Evolutionary conservation across 768 basidiomycete species (phyloP).

Genomic region (Hygrocybe coccinea): DNA sequence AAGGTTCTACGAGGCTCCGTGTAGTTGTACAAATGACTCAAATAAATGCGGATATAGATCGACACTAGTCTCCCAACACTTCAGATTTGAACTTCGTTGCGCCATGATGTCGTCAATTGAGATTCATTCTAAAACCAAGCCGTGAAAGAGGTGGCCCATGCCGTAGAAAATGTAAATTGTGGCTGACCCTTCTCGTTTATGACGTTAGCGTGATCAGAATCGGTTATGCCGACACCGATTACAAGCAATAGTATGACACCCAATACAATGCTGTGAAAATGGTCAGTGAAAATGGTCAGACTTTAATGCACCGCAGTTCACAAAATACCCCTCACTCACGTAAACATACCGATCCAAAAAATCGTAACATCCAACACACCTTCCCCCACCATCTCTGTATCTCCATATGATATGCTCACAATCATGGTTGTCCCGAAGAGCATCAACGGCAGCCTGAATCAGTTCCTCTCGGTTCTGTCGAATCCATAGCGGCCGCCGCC

Average conservation of each 20-base stretch:
- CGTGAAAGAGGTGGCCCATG: no score
- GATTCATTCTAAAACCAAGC: no score
- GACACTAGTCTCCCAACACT: no score
- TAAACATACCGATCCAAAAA: conserved; percentile 6
- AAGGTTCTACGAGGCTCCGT: no score
- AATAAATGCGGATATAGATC: no score
- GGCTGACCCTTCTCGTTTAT: no score
- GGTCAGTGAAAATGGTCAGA: neutral
- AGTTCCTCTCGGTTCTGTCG: neutral
- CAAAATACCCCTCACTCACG: conserved; percentile 1
- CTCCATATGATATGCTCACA: conserved; percentile 4
- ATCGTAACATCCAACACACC: conserved; percentile 4
- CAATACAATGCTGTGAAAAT: conserved; percentile 3
- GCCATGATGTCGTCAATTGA: no score
- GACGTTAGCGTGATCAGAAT: neutral
- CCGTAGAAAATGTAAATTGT: no score
- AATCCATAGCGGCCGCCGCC: neutral
- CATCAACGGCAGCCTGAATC: neutral
- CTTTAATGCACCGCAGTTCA: neutral
- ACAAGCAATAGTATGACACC: conserved; percentile 6
- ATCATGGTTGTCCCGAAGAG: conserved; percentile 6
- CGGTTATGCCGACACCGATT: conserved; percentile 6
- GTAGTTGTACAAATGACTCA: no score
- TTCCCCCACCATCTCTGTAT: conserved; percentile 8
- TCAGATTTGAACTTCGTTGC: no score